Evolutionary conservation across 306 rosid genomes (phyloP).

Genomic region (Oemleria cerasiformis): DNA sequence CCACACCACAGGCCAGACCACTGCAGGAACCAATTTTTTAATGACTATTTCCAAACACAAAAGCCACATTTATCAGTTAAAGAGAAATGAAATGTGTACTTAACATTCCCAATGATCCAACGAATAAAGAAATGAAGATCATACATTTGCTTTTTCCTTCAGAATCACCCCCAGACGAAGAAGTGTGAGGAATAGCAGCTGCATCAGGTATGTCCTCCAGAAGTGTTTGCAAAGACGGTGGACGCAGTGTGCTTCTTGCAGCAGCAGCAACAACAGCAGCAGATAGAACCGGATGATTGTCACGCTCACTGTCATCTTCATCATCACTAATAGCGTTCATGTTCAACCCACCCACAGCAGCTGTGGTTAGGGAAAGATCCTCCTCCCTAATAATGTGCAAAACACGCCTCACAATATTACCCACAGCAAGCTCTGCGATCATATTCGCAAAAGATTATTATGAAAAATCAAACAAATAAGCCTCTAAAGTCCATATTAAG

Average conservation of each 20-base stretch:
- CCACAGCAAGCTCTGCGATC: constrained; percentile 90
- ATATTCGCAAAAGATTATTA: constrained; percentile 29
- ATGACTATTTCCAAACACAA: not conserved
- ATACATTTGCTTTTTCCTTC: constrained; percentile 92
- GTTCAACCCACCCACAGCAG: constrained; percentile 78
- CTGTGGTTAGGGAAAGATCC: constrained; percentile 80
- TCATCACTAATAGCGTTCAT: constrained; percentile 76
- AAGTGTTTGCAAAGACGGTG: constrained; percentile 96
- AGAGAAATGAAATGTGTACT: not conserved
- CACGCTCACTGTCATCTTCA: constrained; percentile 69
- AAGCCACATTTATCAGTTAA: not conserved
- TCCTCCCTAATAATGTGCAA: constrained; percentile 96
- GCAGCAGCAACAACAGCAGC: constrained; percentile 94
- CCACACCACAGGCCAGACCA: constrained; percentile 6
- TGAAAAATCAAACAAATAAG: constrained; percentile 13
- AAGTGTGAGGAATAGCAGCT: constrained; percentile 53
- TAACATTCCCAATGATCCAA: not conserved
- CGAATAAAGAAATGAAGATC: constrained; percentile 32
- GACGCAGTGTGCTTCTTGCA: constrained; percentile 92
- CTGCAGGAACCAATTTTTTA: not conserved
- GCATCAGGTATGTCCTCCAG: constrained; percentile 72
- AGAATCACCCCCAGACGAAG: constrained; percentile 94
- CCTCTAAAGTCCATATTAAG: constrained; percentile 5
- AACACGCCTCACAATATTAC: constrained; percentile 96
- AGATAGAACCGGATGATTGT: constrained; percentile 67